Percentiles rank a stretch among this genome's conserved stretches.
Conservation (phyloP, 2,329 filamentous ascomycete species). For the Penicillium glabrum region DNA sequence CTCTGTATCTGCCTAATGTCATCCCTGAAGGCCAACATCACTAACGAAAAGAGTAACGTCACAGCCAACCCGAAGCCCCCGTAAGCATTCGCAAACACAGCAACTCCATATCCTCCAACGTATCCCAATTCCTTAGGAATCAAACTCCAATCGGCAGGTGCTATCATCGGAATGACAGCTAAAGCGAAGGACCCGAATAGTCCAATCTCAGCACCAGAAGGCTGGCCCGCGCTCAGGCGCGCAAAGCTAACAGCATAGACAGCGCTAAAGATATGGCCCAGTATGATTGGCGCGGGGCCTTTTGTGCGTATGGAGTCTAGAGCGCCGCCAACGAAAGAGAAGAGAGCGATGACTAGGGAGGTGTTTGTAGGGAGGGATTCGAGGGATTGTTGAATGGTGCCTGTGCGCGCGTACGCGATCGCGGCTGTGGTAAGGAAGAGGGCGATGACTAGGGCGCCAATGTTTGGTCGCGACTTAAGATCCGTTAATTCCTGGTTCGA, state of each 20-base stretch:
- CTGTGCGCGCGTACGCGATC: conserved; percentile 1
- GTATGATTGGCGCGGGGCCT: not conserved
- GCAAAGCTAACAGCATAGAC: not conserved
- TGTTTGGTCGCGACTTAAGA: not conserved
- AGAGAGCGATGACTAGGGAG: not conserved
- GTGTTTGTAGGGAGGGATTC: not conserved
- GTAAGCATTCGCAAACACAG: not conserved
- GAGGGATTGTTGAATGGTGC: not conserved
- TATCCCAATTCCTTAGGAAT: not conserved
- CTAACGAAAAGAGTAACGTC: not conserved
- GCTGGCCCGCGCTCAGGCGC: not conserved
- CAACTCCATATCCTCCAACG: not conserved
- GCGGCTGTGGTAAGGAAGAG: not conserved
- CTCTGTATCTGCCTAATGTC: not conserved
- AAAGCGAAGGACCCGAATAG: not conserved
- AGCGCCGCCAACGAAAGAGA: not conserved
- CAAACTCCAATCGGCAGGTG: not conserved
- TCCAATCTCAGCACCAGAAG: not conserved
- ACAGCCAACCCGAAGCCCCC: not conserved
- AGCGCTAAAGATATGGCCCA: not conserved
- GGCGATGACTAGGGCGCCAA: not conserved
- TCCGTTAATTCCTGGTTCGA: not conserved
- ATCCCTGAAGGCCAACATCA: not conserved
- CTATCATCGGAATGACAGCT: not conserved
- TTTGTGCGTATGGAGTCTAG: not conserved